phyloP scores from a whole-genome alignment of 2,329 filamentous ascomycete species.

The Graphilbum sp. region DNA sequence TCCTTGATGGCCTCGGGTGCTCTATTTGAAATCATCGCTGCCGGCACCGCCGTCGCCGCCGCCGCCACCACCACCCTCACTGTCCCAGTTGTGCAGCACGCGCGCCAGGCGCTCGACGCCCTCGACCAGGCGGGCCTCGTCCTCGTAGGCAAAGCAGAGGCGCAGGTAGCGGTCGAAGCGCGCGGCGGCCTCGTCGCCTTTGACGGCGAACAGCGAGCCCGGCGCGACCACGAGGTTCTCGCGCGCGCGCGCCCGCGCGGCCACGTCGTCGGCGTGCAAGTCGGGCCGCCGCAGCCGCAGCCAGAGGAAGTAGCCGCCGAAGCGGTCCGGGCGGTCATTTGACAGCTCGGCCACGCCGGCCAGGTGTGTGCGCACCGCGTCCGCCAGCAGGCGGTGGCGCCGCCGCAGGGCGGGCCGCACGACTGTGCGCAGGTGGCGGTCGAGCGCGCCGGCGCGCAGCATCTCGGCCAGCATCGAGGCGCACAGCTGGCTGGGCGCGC shows the following conservation, averaged over 20 bases:
- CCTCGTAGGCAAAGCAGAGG: constrained; percentile 59
- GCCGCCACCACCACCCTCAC: constrained; percentile 11
- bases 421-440: constrained; percentile 23
- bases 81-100: constrained; percentile 9
- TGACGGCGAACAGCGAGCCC: constrained; percentile 54
- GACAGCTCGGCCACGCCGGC: constrained; percentile 11
- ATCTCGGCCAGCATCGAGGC: constrained; percentile 34
- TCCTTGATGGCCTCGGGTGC: no score
- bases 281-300: constrained; percentile 37
- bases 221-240: constrained; percentile 52
- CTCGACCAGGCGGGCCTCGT: constrained; percentile 45
- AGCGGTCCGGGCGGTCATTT: constrained; percentile 13
- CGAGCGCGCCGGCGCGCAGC: constrained; percentile 26
- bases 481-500: constrained; percentile 32
- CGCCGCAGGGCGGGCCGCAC: constrained; percentile 29
- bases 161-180: constrained; percentile 45
- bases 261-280: constrained; percentile 37
- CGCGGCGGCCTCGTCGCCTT: constrained; percentile 33
- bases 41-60: constrained; percentile 18
- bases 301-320: constrained; percentile 82
- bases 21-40: constrained; percentile 5
- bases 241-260: constrained; percentile 37
- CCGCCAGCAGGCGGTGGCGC: constrained; percentile 35
- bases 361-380: constrained; percentile 43
- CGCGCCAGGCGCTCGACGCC: constrained; percentile 35